phyloP scores from a whole-genome alignment of 2,329 filamentous ascomycete species.

The Fusarium abutilonis region DNA sequence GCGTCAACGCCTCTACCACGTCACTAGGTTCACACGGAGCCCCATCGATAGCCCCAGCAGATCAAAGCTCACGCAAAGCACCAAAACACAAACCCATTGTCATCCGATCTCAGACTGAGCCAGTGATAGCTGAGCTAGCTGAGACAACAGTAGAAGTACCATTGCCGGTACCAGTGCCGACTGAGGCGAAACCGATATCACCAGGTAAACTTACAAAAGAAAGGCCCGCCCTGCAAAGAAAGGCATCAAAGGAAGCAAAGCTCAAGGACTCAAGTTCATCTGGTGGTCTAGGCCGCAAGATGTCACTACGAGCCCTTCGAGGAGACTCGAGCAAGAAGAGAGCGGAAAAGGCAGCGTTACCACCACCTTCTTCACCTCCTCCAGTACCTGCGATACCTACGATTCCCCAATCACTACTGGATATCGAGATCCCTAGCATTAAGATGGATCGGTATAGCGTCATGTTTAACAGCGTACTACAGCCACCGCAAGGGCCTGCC shows the following conservation, averaged over 20 bases:
- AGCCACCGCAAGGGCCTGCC: constrained; percentile 50
- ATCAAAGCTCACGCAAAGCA: constrained; percentile 23
- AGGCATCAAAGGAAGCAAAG: constrained; percentile 26
- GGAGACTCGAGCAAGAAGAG: constrained; percentile 39
- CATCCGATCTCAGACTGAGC: constrained; percentile 56
- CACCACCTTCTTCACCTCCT: constrained; percentile 32
- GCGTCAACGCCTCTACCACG: constrained; percentile 35
- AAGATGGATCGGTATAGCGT: constrained; percentile 91
- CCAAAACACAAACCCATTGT: constrained; percentile 57
- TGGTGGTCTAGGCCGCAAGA: constrained; percentile 42
- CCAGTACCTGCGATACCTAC: constrained; percentile 33
- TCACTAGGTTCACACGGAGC: constrained; percentile 30
- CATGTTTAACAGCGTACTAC: constrained; percentile 85
- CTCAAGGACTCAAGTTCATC: constrained; percentile 6
- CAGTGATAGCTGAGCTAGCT: constrained; percentile 32
- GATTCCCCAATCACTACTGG: constrained; percentile 58
- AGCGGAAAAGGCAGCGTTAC: constrained; percentile 30
- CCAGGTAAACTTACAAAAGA: constrained; percentile 30
- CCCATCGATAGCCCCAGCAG: constrained; percentile 21
- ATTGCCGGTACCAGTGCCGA: constrained; percentile 10
- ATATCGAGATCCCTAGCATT: constrained; percentile 82
- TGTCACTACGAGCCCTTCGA: constrained; percentile 41
- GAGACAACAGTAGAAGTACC: constrained; percentile 15
- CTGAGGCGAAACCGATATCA: constrained; percentile 18
- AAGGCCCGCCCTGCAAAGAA: constrained; percentile 16